These are phyloP conservation scores for Hypholoma sublateritium DNA, from an alignment of 768 basidiomycete species.

Conservation along the genomic window DNA sequence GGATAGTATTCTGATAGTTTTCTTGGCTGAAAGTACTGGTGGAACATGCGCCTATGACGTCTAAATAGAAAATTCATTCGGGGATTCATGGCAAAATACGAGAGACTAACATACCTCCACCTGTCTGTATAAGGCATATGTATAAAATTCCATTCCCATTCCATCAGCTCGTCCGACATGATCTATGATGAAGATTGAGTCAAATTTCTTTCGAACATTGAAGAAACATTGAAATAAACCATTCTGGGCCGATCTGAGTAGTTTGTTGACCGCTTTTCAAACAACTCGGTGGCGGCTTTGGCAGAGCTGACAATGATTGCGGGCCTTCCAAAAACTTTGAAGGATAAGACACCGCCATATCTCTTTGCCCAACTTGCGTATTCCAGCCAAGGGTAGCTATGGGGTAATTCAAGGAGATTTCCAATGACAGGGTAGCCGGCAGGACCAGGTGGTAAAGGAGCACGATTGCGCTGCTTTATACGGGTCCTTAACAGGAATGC, in stretches of 20 bases:
- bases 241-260: slow-evolving; percentile 44
- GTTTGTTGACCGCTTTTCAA: slow-evolving; percentile 44
- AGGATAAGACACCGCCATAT: slow-evolving; percentile 29
- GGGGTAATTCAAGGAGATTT: slow-evolving; percentile 27
- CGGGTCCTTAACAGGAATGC: neutral
- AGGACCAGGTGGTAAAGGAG: slow-evolving; percentile 33
- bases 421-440: slow-evolving; percentile 31
- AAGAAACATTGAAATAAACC: slow-evolving; percentile 7
- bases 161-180: slow-evolving; percentile 28
- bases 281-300: slow-evolving; percentile 38
- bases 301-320: slow-evolving; percentile 41
- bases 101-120: slow-evolving; percentile 9
- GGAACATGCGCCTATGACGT: slow-evolving; percentile 31
- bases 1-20: slow-evolving; percentile 25
- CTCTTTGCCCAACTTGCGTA: slow-evolving; percentile 29
- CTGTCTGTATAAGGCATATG: slow-evolving; percentile 26
- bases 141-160: slow-evolving; percentile 32
- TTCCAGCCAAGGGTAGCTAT: slow-evolving; percentile 26
- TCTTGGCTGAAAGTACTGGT: slow-evolving; percentile 36
- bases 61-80: slow-evolving; percentile 11
- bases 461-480: neutral
- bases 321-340: slow-evolving; percentile 33
- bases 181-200: slow-evolving; percentile 10
- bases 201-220: no score
- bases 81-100: no score